These are phyloP conservation scores for Claviceps capensis DNA, from an alignment of 2,329 filamentous ascomycete species.

Conservation along the genomic window DNA sequence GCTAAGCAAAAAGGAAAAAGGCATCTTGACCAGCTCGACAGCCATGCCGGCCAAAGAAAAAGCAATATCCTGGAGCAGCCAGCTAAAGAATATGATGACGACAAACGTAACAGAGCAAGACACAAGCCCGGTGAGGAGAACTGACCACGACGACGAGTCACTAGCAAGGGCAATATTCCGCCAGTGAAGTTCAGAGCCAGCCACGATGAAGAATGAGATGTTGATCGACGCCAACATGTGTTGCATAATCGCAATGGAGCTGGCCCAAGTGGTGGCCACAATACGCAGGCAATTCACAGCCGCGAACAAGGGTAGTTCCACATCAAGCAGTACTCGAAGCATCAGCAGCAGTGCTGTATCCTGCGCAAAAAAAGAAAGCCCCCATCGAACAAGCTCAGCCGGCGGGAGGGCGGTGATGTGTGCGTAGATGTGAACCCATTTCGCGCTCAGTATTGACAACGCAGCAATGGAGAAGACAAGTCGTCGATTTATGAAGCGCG, in stretches of 20 bases:
- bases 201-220: constrained; percentile 19
- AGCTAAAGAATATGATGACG: constrained; percentile 8
- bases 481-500: constrained; percentile 15
- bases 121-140: constrained; percentile 15
- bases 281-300: constrained; percentile 11
- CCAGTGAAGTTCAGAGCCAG: constrained; percentile 17
- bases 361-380: constrained; percentile 22
- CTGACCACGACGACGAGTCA: constrained; percentile 12
- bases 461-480: constrained; percentile 19
- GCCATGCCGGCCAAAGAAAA: constrained; percentile 10
- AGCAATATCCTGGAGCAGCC: constrained; percentile 11
- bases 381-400: constrained; percentile 17
- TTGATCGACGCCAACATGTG: constrained; percentile 11
- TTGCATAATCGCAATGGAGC: constrained; percentile 12
- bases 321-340: constrained; percentile 18
- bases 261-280: constrained; percentile 7
- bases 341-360: constrained; percentile 19
- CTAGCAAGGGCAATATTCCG: constrained; percentile 14
- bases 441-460: constrained; percentile 18
- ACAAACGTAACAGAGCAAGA: constrained; percentile 8
- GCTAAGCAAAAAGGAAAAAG: constrained; percentile 7
- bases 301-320: constrained; percentile 7
- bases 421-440: constrained; percentile 19
- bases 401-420: constrained; percentile 18
- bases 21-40: constrained; percentile 10